Base-by-base conservation (phyloP, 2,329 filamentous ascomycete species). In the Grosmannia clavigera region DNA sequence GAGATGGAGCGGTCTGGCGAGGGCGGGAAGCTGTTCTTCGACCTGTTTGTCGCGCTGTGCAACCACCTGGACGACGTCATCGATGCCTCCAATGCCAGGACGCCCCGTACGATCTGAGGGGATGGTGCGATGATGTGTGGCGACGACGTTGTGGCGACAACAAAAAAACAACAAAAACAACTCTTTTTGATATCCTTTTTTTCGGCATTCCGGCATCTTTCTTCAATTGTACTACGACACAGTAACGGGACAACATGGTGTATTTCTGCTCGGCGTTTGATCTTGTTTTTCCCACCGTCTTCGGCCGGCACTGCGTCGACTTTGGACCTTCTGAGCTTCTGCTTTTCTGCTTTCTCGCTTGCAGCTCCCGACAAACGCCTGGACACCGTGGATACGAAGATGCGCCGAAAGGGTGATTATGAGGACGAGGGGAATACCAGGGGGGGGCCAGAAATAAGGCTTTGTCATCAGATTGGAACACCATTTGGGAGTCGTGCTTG, bases 61-160 rank as follows among this genome's bases (percentile, higher is more conserved):
- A 96, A 96, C 78, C 92, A 96, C 79, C 87, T 96, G 71, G 92
- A 96, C 82, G 92, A 96, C 75, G 85, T 96, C 76, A 87, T 90
- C 76, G 90, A 94, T 72, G 85, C 90, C 75, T 87, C 83, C 82
- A 87, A 85, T 73, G 82, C 80, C 71, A 76, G 78, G 65, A 79
- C 79, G 63, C 80, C 81, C 62, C 79, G 75, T 75, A 81, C 79
- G 57, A 77, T 83, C 71, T 83, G 71, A 81, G 65, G 62, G 22
- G 22, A 22, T 22, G 22, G 22, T 22, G 22, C 22, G 22, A 22
- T 22, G 22, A 22, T 22, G 22, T 22, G 22, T 22, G 22, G 22
- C 22, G 22, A 22, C 22, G 67, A 29, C 35, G 3, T 9, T 43
- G 19, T 2, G 10, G 12, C 53, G 19, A 10, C 11, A 16, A 16